Conservation (phyloP, 1,139 yeast genomes). For the Yamadazyma trypodendri region DNA sequence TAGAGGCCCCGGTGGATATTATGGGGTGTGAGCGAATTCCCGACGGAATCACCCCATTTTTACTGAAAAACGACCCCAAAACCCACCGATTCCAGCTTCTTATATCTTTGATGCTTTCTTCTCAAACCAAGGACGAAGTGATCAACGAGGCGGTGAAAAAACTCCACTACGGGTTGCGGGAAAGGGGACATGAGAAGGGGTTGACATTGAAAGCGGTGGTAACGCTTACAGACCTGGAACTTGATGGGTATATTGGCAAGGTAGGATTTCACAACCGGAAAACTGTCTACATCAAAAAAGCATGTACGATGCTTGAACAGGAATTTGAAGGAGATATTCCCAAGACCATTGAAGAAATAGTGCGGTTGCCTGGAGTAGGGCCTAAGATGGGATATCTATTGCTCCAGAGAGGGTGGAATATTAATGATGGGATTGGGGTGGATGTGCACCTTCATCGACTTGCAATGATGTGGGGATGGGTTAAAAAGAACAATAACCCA, state of each 20-base stretch:
- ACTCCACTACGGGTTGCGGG: conserved; percentile 47
- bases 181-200: conserved; percentile 29
- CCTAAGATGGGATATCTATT: conserved; percentile 91
- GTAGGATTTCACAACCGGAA: conserved; percentile 89
- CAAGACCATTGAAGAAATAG: conserved; percentile 61
- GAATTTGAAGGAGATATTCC: conserved; percentile 69
- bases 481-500: conserved; percentile 55
- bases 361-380: conserved; percentile 86
- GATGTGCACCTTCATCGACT: conserved; percentile 90
- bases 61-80: conserved; percentile 30
- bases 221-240: conserved; percentile 50
- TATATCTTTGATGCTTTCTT: conserved; percentile 79
- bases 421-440: conserved; percentile 82
- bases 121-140: conserved; percentile 91
- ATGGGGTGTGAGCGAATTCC: conserved; percentile 88
- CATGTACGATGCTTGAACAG: conserved; percentile 54
- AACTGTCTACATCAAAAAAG: conserved; percentile 63
- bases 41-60: conserved; percentile 34
- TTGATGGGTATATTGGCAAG: conserved; percentile 67
- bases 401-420: conserved; percentile 78
- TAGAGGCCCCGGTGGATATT: conserved; percentile 79
- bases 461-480: conserved; percentile 84
- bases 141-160: conserved; percentile 70
- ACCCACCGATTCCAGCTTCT: conserved; percentile 70
- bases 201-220: conserved; percentile 34